A percentile compares a stretch with the other conserved stretches of the same genome.
Conservation (phyloP, 331 rosid genomes). For the Stylosanthes scabra region DNA sequence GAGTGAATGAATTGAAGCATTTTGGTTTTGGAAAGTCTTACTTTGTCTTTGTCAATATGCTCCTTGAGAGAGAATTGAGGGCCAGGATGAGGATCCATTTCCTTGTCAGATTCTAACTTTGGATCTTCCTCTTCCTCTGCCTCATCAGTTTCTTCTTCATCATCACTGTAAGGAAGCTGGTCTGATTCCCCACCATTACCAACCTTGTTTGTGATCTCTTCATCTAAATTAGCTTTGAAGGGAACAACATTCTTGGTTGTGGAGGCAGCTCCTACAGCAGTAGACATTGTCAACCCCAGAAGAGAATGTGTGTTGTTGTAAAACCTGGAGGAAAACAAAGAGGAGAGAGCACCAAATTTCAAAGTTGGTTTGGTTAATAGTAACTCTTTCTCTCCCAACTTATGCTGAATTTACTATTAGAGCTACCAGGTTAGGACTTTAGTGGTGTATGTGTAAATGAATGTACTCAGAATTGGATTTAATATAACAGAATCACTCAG, state of each 20-base stretch:
- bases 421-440: neutral
- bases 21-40: constrained; percentile 19
- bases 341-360: neutral
- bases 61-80: constrained; percentile 83
- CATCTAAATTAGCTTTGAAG: constrained; percentile 56
- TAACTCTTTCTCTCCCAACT: constrained; percentile 6
- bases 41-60: constrained; percentile 93
- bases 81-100: constrained; percentile 68
- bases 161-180: constrained; percentile 33
- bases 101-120: constrained; percentile 46
- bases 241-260: constrained; percentile 57
- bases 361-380: neutral
- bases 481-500: constrained; percentile 17
- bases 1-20: constrained; percentile 1
- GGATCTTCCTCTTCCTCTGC: constrained; percentile 50
- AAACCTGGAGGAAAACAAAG: neutral
- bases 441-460: constrained; percentile 15
- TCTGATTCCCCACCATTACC: constrained; percentile 38
- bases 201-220: constrained; percentile 47
- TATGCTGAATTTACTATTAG: constrained; percentile 16
- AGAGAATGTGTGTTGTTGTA: constrained; percentile 12
- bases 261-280: constrained; percentile 69
- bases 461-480: constrained; percentile 33
- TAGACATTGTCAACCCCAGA: constrained; percentile 57
- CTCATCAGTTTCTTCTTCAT: constrained; percentile 29